Percentiles rank a stretch among this genome's conserved stretches.
These are phyloP conservation scores for Ogataea nonfermentans DNA, from an alignment of 805 yeast species.

Conservation along the genomic window DNA sequence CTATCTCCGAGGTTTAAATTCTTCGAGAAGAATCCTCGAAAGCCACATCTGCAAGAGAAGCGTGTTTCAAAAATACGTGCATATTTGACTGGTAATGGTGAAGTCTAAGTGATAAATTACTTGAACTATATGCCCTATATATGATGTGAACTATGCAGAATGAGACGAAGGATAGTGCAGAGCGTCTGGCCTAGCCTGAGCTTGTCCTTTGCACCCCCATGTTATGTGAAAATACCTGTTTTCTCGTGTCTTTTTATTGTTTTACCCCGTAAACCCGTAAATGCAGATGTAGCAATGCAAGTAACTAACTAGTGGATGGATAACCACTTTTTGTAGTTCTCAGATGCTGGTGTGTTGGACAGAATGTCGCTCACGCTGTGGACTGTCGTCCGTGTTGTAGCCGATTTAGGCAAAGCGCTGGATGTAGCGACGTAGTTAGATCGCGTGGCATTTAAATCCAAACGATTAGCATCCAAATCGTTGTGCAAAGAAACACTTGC, in stretches of 20 bases:
- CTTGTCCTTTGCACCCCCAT: background rate
- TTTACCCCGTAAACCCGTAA: background rate
- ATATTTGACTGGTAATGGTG: slow-evolving; percentile 1
- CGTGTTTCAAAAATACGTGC: slow-evolving; percentile 7
- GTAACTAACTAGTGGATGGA: slow-evolving; percentile 24
- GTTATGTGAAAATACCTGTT: slow-evolving; percentile 5
- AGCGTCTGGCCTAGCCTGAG: background rate
- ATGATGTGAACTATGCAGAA: slow-evolving; percentile 5
- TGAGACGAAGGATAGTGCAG: background rate
- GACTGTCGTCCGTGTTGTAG: slow-evolving; percentile 13
- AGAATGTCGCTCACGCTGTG: slow-evolving; percentile 31
- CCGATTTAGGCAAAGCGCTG: slow-evolving; percentile 8
- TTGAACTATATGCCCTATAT: slow-evolving; percentile 2
- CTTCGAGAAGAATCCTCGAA: slow-evolving; percentile 10
- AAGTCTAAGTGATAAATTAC: background rate
- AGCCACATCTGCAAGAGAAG: slow-evolving; percentile 10
- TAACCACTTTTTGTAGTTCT: slow-evolving; percentile 34
- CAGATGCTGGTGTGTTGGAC: slow-evolving; percentile 29
- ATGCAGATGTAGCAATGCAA: slow-evolving; percentile 10
- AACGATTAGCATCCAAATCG: slow-evolving; percentile 32
- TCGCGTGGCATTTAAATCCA: slow-evolving; percentile 28
- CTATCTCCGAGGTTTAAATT: slow-evolving; percentile 5
- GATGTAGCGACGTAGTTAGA: background rate
- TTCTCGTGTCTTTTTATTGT: slow-evolving; percentile 2
- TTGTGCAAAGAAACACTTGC: slow-evolving; percentile 16